A percentile compares a stretch with the other conserved stretches of the same genome.
Conservation (phyloP, 495 filamentous ascomycete species). For the Rhypophila decipiens region DNA sequence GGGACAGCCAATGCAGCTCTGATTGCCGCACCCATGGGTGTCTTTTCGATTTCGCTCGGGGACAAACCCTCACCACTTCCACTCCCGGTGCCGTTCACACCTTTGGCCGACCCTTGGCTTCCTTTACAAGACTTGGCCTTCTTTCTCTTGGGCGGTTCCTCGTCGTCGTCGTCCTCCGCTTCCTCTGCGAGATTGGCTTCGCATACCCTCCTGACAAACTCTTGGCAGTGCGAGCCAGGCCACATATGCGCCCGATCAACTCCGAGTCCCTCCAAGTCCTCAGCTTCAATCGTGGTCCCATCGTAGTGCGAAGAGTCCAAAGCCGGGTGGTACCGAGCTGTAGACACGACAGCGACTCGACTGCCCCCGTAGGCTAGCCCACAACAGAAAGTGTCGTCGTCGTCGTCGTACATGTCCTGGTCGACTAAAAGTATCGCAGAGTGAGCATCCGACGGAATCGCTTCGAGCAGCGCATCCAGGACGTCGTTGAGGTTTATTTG, state of each 20-base stretch:
- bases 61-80: background rate
- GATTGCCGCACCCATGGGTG: conserved; percentile 10
- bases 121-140: background rate
- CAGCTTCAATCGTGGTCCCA: background rate
- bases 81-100: background rate
- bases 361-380: conserved; percentile 61
- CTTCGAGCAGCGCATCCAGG: conserved; percentile 50
- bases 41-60: background rate
- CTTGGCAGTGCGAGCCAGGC: conserved; percentile 56
- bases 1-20: conserved; percentile 4
- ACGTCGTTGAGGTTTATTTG: conserved; percentile 62
- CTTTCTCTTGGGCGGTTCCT: background rate
- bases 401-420: conserved; percentile 62
- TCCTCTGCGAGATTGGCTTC: conserved; percentile 1
- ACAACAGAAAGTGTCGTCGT: conserved; percentile 62
- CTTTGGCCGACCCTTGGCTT: no score
- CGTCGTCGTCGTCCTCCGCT: conserved; percentile 1
- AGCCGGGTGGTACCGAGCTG: conserved; percentile 51
- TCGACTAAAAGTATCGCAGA: conserved; percentile 50
- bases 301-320: conserved; percentile 30
- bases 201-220: conserved; percentile 30
- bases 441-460: conserved; percentile 56
- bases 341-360: conserved; percentile 54
- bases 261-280: conserved; percentile 15
- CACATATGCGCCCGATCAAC: conserved; percentile 53